Evolutionary conservation across 2,329 filamentous ascomycete species (phyloP), one percentile per base, ranked within the genome.

Genomic region (Venturia pyrina): DNA sequence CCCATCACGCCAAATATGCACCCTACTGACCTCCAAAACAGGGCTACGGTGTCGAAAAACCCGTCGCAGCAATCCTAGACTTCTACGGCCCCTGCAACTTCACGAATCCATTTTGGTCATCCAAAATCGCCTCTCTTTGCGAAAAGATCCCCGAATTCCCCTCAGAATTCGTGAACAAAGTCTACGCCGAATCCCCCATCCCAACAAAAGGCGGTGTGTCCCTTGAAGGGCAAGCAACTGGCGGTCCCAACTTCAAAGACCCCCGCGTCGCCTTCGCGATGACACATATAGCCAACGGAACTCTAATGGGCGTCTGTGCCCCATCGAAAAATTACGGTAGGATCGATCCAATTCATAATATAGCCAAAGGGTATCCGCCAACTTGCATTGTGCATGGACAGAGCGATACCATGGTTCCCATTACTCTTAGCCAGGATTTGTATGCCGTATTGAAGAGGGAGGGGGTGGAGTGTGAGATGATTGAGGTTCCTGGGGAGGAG

Each of bases 71-170:
- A 24, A 79, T 80, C 61, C 73, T 76, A 59, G 73, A 76, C 66
- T 73, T 80, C 69, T 79, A 80, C 68, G 77, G 77, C n/a, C 73
- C 78, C 0, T 76, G 75, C 34, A 72, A 76, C 69, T 79, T 80
- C 67, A 68, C 71, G 0, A 67, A 78, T 56, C 68, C 74, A 0
- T 76, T 75, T 69, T 80, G 78, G 78, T 73, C 68, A 0, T 67
- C 68, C 11, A 70, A 72, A 2, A 68, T 79, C 11, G 71, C 69
- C 3, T 37, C 28, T 76, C 0, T 75, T 74, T 0, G 37, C 65
- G 0, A 67, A 69, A 69, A 77, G 0, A 67, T 69, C 0, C 19
- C 70, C 0, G 69, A 71, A 0, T 78, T 79, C 63, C 41, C 43
- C 15, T 37, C 15, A 8, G 60, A 43, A 13, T 62, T 62, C 13